These are phyloP conservation scores for Ricinus communis DNA, from an alignment of 345 rosid species.

Conservation along the genomic window DNA sequence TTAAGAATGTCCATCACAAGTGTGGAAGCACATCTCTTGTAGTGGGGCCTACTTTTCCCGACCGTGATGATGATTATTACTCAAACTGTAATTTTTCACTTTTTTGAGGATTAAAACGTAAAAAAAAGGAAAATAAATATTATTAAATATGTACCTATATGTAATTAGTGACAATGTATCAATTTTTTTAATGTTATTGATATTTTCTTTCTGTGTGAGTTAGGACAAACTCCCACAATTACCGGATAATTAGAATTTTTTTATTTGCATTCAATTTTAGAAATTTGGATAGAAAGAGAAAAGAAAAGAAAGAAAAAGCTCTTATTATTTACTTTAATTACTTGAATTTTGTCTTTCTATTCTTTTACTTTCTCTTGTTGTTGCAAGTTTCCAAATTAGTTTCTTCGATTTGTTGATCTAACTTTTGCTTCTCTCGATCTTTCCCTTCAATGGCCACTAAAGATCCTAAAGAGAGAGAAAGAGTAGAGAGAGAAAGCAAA, in stretches of 20 bases:
- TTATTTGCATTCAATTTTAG: too few relatives aligned
- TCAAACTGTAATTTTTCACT: conserved; percentile 21
- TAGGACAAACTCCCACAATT: not conserved
- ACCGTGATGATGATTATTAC: conserved; percentile 40
- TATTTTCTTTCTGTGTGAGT: too few relatives aligned
- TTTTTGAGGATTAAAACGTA: conserved; percentile 5
- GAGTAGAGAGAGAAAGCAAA: conserved; percentile 26
- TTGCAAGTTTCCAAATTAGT: conserved; percentile 39
- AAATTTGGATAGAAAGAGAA: not conserved
- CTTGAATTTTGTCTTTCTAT: conserved; percentile 9
- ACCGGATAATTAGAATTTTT: conserved; percentile 11
- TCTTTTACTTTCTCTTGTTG: conserved; percentile 44
- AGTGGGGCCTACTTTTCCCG: conserved; percentile 40
- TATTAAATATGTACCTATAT: too few relatives aligned
- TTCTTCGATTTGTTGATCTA: conserved; percentile 86
- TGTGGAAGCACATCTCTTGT: conserved; percentile 38
- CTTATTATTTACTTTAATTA: conserved; percentile 19
- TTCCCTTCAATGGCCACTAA: conserved; percentile 44
- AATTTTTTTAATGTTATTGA: too few relatives aligned
- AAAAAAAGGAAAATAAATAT: not conserved
- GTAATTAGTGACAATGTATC: too few relatives aligned
- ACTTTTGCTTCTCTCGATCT: conserved; percentile 54
- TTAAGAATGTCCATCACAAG: conserved; percentile 51
- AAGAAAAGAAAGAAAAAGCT: not conserved
- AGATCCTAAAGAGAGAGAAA: conserved; percentile 44